A percentile compares a stretch with the other conserved stretches of the same genome.
Evolutionary conservation across 176 grass and related monocot genomes (phyloP).

Genomic region (Phoenix roebelenii): DNA sequence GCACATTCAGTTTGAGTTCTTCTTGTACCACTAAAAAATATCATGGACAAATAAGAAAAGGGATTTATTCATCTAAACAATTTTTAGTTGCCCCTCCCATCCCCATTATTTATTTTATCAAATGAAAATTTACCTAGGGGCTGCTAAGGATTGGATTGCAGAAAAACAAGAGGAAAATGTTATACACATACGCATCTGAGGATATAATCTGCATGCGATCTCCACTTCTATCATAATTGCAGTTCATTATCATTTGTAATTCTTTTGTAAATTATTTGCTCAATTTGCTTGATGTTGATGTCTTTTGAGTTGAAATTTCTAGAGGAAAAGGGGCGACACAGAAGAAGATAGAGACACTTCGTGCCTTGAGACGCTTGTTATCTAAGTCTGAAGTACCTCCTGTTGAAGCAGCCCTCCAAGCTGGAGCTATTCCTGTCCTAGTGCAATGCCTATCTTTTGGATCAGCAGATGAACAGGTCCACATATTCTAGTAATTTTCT

Average conservation of each 20-base stretch:
- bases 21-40: too few relatives aligned
- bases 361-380: slow-evolving; percentile 65
- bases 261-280: slow-evolving; percentile 6
- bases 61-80: too few relatives aligned
- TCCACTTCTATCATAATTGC: neutral
- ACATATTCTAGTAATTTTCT: neutral
- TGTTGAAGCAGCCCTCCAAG: slow-evolving; percentile 71
- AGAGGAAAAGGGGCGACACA: slow-evolving; percentile 71
- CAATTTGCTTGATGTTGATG: slow-evolving; percentile 7
- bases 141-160: too few relatives aligned
- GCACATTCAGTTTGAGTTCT: too few relatives aligned
- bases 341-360: slow-evolving; percentile 67
- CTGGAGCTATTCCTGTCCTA: slow-evolving; percentile 66
- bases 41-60: too few relatives aligned
- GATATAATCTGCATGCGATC: neutral
- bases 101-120: too few relatives aligned
- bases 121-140: too few relatives aligned
- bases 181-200: too few relatives aligned
- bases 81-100: too few relatives aligned
- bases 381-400: slow-evolving; percentile 89
- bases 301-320: slow-evolving; percentile 7
- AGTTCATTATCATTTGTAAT: neutral
- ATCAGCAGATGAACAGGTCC: slow-evolving; percentile 87
- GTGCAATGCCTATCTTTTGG: slow-evolving; percentile 91
- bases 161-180: too few relatives aligned